Base-by-base conservation (phyloP, 495 filamentous ascomycete species). In the Parathielavia appendiculata region DNA sequence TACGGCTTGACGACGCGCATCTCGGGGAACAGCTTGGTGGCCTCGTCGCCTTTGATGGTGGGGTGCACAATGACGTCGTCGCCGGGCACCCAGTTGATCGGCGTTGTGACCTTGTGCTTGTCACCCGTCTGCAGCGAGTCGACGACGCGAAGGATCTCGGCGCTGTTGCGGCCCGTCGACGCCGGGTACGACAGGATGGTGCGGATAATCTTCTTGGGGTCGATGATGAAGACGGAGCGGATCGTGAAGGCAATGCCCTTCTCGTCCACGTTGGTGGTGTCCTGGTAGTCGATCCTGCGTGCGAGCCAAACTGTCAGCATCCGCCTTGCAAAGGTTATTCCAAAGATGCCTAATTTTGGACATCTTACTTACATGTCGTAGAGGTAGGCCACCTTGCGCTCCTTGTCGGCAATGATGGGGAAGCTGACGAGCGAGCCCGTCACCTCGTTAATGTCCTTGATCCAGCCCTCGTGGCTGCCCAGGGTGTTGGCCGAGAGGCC, bases 191-290 rank as follows among this genome's bases (percentile, higher is more conserved):
- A 87, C 61, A 97, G 82, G 73, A 96, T 97, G 68, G 91, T 85
- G 67, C 93, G 91, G 75, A 97, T 97, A 59, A 86, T 91, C 85
- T 97, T 97, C 82, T 87, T 95, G 56, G 93, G 95, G 80, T 97
- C 93, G 74, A 98, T 95, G 79, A 97, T 80, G 83, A 97, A 98
- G 75, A 97, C 95, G 63, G 90, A 95, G 70, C 93, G 92, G 80
- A 98, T 97, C 71, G 93, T 97, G 78, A 97, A 96, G 56, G 93
- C 91, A 66, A 96, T 91, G 61, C 91, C 93, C 85, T 97, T 97
- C 68, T 83, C 77, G 73, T 95, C 91, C 54, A 96, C 92, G 79
- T 97, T 97, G 76, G 80, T 83, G 59, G 77, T 81, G 69, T 83
- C 80, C 71, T 83, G 80, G 76, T 81, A 76, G 75, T 98, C 93